Base-by-base conservation (phyloP, 495 filamentous ascomycete species). In the Hypoxylon intermedium region DNA sequence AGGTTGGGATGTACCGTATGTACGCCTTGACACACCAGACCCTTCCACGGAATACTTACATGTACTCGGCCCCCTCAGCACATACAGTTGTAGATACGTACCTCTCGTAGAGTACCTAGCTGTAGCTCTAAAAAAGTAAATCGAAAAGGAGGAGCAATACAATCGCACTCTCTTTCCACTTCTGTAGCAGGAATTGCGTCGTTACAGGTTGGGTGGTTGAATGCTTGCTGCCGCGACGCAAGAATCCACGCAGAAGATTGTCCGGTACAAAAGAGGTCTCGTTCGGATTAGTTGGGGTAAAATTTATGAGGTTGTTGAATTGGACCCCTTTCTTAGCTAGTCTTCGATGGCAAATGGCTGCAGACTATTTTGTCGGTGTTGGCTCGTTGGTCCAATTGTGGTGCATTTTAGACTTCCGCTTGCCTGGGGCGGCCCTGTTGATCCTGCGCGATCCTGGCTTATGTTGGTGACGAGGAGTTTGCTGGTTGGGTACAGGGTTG, bases 211-310 rank as follows among this genome's bases (percentile, higher is more conserved):
- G 15, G 6, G 12, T 38, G 30, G 40, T 34, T 52, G 20, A 15
- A 16, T 58, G 28, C 48, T 65, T 59, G 44, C 62, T 48, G 18
- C 45, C 45, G 51, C 56, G 50, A 65, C 56, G 40, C 51, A 59
- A 13, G 38, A 54, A 45, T 15, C 49, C 61, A 64, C 54, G 47
- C 5, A 38, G 21, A 44, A 31, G 53, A 49, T 65, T 3, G 55
- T 60, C 62, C 56, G 62, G 46, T 37, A 50, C 44, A 56, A 50
- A 56, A 52, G 37, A 23, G 11, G 23, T 31, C 33, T 56, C 41
- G 48, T 43, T 60, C 62, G 62, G 62, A 65, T 60, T 60, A 65
- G 62, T 65, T 65, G 62, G 62, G 62, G 62, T 65, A 65, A 65
- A 59, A 60, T 60, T 60, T 65, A 24, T 9, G 56, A 31, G 55